Evolutionary conservation across 2,329 filamentous ascomycete species (phyloP), one percentile per base, ranked within the genome.

Genomic region (Penicillium sp.): DNA sequence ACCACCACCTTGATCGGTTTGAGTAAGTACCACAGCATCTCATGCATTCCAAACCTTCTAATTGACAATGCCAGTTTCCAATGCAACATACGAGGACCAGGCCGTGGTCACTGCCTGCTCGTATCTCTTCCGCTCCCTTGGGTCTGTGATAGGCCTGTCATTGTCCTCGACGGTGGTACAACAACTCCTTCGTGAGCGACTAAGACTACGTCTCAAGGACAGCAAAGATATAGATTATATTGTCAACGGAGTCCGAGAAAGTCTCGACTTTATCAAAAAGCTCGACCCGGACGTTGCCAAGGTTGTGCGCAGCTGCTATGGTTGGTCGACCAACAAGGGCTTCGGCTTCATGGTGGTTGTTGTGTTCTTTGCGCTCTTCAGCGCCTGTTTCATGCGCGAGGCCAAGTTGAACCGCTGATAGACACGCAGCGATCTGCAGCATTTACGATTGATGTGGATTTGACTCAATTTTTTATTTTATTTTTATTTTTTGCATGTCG

Each of bases 41-140:
- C 3, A 23, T 30, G 13, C 5, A 12, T 15, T 18, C 8, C 8
- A 13, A 3, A 23, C 17, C 49, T 34, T 48, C 32, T 49, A 59
- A 49, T 58, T 29, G 30, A 52, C 8, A n/a, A 13, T 23, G 27
- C 17, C 48, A 78, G 84, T 92, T 56, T 85, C 88, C 26, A 90
- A 91, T 64, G 82, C 86, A 0, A 74, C 81, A 1, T 76, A 78
- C 3, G 78, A 84, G 36, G 89, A 92, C 59, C 85, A 88, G 55
- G 88, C 90, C 2, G 82, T 92, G 1, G 87, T 86, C 3, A 88
- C 89, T 13, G 89, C 90, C 7, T 91, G 88, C 68, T 89, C 85
- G 17, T 93, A 93, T 71, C 82, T 93, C 20, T 93, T 93, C 77
- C 85, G 89, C 32, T 87, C 86, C 1, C 77, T 92, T 0, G 90